Conservation (phyloP, 2,329 filamentous ascomycete species). For the Teratosphaeria zuluensis region DNA sequence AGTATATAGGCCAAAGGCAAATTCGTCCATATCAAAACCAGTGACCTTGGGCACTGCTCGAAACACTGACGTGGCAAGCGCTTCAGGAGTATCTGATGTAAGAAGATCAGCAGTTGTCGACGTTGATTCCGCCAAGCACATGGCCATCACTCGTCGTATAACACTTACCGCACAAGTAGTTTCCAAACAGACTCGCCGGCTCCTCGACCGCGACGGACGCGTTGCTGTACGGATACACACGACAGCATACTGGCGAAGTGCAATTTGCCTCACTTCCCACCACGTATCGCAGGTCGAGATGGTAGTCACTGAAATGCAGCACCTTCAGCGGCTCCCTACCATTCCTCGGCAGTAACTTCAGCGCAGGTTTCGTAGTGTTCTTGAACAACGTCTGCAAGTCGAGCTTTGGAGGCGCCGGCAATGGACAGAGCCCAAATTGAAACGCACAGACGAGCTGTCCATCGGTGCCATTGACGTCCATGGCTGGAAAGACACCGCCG, state of each 20-base stretch:
- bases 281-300: constrained; percentile 44
- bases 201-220: not conserved
- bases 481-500: not conserved
- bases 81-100: not conserved
- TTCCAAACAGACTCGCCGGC: not conserved
- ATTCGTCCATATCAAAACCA: constrained; percentile 25
- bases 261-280: constrained; percentile 47
- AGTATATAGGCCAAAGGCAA: constrained; percentile 48
- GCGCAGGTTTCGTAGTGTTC: constrained; percentile 37
- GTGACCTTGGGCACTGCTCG: not conserved
- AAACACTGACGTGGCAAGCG: not conserved
- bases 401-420: constrained; percentile 35
- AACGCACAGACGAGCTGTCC: constrained; percentile 48
- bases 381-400: not conserved
- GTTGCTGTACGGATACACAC: constrained; percentile 25
- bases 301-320: constrained; percentile 47
- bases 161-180: not conserved
- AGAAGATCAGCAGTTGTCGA: not conserved
- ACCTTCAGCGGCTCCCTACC: constrained; percentile 43
- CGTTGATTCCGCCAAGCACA: not conserved
- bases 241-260: constrained; percentile 42
- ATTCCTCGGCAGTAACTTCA: constrained; percentile 16
- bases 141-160: too few relatives aligned
- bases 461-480: constrained; percentile 43
- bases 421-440: constrained; percentile 28